A percentile compares a stretch with the other conserved stretches of the same genome.
phyloP scores from a whole-genome alignment of 2,329 filamentous ascomycete species.

The Pestalotiopsis sp. region DNA sequence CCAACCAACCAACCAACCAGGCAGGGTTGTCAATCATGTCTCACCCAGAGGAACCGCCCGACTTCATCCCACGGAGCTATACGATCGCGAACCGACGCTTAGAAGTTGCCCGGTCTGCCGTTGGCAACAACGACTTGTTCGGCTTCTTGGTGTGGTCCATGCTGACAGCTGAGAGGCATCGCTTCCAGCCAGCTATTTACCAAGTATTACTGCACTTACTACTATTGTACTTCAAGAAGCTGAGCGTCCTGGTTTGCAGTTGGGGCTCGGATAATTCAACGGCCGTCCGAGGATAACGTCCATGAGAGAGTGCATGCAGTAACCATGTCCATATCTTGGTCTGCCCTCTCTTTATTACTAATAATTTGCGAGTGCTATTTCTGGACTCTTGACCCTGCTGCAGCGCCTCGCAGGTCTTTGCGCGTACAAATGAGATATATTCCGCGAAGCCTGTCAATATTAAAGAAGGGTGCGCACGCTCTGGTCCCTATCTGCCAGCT shows the following conservation, averaged over 20 bases:
- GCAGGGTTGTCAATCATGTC: neutral
- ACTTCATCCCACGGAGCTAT: neutral
- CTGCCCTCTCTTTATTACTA: neutral
- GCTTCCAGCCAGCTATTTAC: neutral
- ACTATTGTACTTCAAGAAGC: neutral
- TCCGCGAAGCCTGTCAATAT: neutral
- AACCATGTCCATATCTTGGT: neutral
- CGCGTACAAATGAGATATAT: neutral
- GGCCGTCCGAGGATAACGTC: neutral
- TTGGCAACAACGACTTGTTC: neutral
- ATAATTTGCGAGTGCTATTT: neutral
- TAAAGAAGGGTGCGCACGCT: neutral
- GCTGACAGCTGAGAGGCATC: neutral
- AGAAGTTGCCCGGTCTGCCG: no score
- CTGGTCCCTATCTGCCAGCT: neutral
- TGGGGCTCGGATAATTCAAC: neutral
- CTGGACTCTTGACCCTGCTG: neutral
- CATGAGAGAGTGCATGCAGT: neutral
- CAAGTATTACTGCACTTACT: neutral
- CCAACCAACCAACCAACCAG: no score
- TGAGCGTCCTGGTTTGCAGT: neutral
- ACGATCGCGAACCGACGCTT: neutral
- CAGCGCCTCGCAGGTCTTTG: neutral
- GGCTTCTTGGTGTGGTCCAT: neutral
- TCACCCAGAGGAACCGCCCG: neutral